phyloP scores from a whole-genome alignment of 176 grass and related monocot genomes.

The Olyra latifolia region DNA sequence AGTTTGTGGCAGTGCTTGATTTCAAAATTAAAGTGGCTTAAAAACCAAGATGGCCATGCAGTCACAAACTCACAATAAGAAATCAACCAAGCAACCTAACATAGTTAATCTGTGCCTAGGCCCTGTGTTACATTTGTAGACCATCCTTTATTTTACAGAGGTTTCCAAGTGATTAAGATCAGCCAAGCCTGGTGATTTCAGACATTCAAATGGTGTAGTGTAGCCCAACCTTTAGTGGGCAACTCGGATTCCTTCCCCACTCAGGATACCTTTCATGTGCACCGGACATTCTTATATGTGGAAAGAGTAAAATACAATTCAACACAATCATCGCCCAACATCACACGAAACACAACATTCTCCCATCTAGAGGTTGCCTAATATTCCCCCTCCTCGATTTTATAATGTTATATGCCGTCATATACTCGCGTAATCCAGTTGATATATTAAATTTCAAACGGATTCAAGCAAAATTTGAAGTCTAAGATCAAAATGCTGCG shows the following conservation, averaged over 20 bases:
- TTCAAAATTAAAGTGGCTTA: background rate
- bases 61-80: background rate
- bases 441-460: background rate
- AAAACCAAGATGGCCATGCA: background rate
- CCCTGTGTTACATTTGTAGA: background rate
- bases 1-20: background rate
- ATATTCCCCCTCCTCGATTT: background rate
- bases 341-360: background rate
- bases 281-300: background rate
- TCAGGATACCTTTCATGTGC: background rate
- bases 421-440: background rate
- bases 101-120: background rate
- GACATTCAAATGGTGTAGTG: background rate
- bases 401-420: background rate
- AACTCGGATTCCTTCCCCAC: background rate
- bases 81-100: background rate
- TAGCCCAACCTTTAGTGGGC: background rate
- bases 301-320: background rate
- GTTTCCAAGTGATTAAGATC: background rate
- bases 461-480: constrained; percentile 4
- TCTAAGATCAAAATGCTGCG: background rate
- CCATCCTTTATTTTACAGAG: background rate
- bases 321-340: background rate
- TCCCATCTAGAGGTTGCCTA: constrained; percentile 10
- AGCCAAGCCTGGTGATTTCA: background rate